A percentile compares a stretch with the other conserved stretches of the same genome.
Conservation (phyloP, 2,329 filamentous ascomycete species). For the Xylaria sp. region DNA sequence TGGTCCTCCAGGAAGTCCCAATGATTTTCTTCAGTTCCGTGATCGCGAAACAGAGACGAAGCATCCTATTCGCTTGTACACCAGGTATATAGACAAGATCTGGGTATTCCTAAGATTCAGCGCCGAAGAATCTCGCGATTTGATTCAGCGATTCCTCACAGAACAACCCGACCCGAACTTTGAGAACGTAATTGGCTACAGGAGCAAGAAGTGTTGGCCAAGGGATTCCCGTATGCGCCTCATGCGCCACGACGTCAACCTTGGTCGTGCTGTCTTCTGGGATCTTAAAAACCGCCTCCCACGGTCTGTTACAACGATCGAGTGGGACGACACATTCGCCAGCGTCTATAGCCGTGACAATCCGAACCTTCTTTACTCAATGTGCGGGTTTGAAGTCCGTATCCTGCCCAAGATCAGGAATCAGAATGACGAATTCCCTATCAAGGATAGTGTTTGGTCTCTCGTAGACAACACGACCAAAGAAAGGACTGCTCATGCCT, state of each 20-base stretch:
- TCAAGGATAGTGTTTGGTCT: conserved; percentile 99
- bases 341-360: conserved; percentile 99
- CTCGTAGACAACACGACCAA: conserved; percentile 96
- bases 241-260: conserved; percentile 98
- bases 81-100: conserved; percentile 96
- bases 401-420: conserved; percentile 96
- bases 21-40: conserved; percentile 97
- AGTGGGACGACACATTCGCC: conserved; percentile 98
- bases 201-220: conserved; percentile 99
- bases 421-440: conserved; percentile 93
- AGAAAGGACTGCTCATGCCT: conserved; percentile 95
- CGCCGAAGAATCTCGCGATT: conserved; percentile 91
- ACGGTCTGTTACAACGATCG: conserved; percentile 93
- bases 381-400: conserved; percentile 97
- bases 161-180: conserved; percentile 99
- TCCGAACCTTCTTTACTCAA: conserved; percentile 94
- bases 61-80: conserved; percentile 97
- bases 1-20: conserved; percentile 90
- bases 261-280: conserved; percentile 98
- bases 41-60: conserved; percentile 91
- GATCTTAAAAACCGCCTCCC: conserved; percentile 97
- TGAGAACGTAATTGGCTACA: conserved; percentile 98
- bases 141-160: conserved; percentile 97
- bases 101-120: conserved; percentile 97
- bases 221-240: conserved; percentile 96